Percentiles rank a stretch among this genome's conserved stretches.
phyloP scores from a whole-genome alignment of 306 rosid species.

The Lathyrus tuberosus region DNA sequence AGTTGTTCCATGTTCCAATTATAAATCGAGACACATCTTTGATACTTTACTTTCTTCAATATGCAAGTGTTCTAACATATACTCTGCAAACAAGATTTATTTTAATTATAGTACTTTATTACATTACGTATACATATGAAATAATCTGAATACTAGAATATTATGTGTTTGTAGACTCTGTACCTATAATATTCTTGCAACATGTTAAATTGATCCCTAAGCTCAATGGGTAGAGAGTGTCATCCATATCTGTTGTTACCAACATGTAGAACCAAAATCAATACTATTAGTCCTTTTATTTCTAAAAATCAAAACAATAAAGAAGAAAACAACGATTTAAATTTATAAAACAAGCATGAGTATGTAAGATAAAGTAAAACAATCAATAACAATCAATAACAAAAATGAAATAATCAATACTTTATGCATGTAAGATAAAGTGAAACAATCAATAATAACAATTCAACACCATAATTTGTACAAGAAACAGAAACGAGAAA shows the following conservation, averaged over 20 bases:
- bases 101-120: conserved; percentile 11
- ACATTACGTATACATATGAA: conserved; percentile 7
- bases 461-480: too few species aligned
- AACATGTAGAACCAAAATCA: conserved; percentile 33
- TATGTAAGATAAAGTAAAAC: too few species aligned
- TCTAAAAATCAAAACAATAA: too few species aligned
- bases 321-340: too few species aligned
- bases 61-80: conserved; percentile 63
- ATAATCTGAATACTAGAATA: conserved; percentile 1
- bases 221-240: conserved; percentile 57
- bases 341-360: neutral
- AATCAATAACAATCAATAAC: too few species aligned
- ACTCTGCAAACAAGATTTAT: conserved; percentile 49
- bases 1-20: conserved; percentile 75
- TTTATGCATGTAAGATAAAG: too few species aligned
- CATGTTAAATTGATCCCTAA: too few species aligned
- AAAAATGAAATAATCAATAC: too few species aligned
- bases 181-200: too few species aligned
- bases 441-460: too few species aligned
- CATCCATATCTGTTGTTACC: conserved; percentile 71
- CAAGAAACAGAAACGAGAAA: too few species aligned
- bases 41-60: conserved; percentile 76
- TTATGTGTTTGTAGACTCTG: conserved; percentile 25
- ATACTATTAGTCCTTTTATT: neutral
- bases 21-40: conserved; percentile 71